Percentiles rank a stretch among this genome's conserved stretches.
These are phyloP conservation scores for Penicillium robsamsonii DNA, from an alignment of 495 filamentous ascomycete species.

Conservation along the genomic window DNA sequence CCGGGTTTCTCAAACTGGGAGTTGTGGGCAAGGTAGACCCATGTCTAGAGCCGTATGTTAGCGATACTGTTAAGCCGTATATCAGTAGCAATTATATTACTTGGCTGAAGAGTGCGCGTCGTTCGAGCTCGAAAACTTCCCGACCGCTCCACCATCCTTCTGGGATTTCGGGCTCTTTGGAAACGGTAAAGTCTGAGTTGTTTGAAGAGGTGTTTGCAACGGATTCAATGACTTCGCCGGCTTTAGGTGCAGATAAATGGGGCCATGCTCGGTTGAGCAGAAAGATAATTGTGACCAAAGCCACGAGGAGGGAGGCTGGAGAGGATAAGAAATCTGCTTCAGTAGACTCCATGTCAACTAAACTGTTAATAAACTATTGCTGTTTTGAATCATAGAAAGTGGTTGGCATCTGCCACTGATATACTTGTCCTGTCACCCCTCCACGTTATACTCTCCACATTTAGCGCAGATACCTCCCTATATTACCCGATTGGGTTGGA, in stretches of 20 bases:
- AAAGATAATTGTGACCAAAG: constrained; percentile 15
- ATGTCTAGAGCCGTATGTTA: constrained; percentile 30
- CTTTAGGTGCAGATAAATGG: constrained; percentile 6
- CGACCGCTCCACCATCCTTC: constrained; percentile 44
- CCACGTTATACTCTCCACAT: constrained; percentile 24
- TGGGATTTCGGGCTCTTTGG: constrained; percentile 42
- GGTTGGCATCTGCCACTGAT: constrained; percentile 11
- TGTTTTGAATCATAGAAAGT: background rate
- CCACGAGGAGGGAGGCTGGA: constrained; percentile 19
- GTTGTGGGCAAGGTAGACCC: constrained; percentile 49
- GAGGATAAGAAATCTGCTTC: constrained; percentile 14
- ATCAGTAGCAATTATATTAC: constrained; percentile 12
- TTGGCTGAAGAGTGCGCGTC: constrained; percentile 53
- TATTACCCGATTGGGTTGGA: constrained; percentile 28
- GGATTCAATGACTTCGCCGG: background rate
- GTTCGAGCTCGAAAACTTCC: constrained; percentile 51
- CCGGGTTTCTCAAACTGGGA: constrained; percentile 46
- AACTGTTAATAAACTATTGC: background rate
- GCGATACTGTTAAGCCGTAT: background rate
- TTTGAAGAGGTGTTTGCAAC: background rate
- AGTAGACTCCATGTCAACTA: constrained; percentile 17
- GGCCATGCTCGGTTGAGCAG: constrained; percentile 16
- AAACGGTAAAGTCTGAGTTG: constrained; percentile 15
- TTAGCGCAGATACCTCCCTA: constrained; percentile 1
- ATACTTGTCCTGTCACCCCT: constrained; percentile 17